A percentile compares a stretch with the other conserved stretches of the same genome.
Evolutionary conservation across 164 flowering plant species (phyloP).

Genomic region (Chloranthus sessilifolius): DNA sequence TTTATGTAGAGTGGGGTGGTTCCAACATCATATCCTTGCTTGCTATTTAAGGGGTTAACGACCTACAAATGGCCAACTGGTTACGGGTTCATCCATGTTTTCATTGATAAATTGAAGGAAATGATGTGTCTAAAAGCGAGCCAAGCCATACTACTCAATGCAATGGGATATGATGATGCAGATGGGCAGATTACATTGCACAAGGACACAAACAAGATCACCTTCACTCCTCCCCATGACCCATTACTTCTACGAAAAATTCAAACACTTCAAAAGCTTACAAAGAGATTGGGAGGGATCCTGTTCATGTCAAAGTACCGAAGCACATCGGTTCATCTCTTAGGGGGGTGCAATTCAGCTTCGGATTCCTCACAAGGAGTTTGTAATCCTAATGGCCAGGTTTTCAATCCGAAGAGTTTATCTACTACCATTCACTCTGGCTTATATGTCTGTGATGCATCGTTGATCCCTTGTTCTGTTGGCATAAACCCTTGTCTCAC

Average conservation of each 20-base stretch:
- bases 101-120: slow-evolving; percentile 36
- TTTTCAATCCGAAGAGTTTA: slow-evolving; percentile 26
- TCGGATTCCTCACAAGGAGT: slow-evolving; percentile 43
- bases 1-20: slow-evolving; percentile 41
- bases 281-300: slow-evolving; percentile 51
- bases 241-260: slow-evolving; percentile 39
- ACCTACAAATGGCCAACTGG: slow-evolving; percentile 46
- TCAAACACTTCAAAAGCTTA: slow-evolving; percentile 41
- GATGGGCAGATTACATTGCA: slow-evolving; percentile 37
- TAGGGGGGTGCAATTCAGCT: slow-evolving; percentile 63
- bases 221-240: slow-evolving; percentile 40
- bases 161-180: slow-evolving; percentile 46
- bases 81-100: slow-evolving; percentile 40
- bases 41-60: slow-evolving; percentile 45
- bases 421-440: slow-evolving; percentile 20
- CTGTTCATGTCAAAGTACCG: slow-evolving; percentile 46
- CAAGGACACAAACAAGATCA: slow-evolving; percentile 28
- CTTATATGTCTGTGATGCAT: slow-evolving; percentile 30
- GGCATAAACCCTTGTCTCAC: slow-evolving; percentile 43
- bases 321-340: slow-evolving; percentile 60
- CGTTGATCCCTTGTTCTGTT: slow-evolving; percentile 27
- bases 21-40: slow-evolving; percentile 39
- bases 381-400: slow-evolving; percentile 50
- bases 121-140: slow-evolving; percentile 14
- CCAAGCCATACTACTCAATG: slow-evolving; percentile 28